phyloP scores from a whole-genome alignment of 2,329 filamentous ascomycete species.

The Beauveria scarabaeidicola region DNA sequence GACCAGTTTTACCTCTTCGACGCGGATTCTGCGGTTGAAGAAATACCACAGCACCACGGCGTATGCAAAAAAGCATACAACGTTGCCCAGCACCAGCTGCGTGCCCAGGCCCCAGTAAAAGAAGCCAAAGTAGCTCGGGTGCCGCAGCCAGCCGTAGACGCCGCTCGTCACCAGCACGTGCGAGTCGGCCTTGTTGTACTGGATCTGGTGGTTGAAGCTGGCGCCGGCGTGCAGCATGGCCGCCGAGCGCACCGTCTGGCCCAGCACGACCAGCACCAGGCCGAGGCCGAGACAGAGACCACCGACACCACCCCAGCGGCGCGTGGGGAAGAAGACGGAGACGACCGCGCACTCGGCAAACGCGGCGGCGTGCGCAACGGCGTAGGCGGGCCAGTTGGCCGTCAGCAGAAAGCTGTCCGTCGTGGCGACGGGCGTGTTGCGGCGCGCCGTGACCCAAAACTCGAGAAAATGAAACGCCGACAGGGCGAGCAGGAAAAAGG shows the following conservation, averaged over 20 bases:
- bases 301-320: conserved; percentile 31
- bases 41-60: conserved; percentile 73
- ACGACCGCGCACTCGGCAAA: conserved; percentile 63
- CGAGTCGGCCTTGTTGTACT: conserved; percentile 55
- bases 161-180: conserved; percentile 80
- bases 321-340: conserved; percentile 43
- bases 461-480: conserved; percentile 91
- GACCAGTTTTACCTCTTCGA: conserved; percentile 71
- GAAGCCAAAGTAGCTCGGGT: conserved; percentile 95
- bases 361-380: conserved; percentile 70
- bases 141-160: conserved; percentile 66
- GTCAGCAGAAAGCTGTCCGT: conserved; percentile 74
- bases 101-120: conserved; percentile 98
- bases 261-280: conserved; percentile 53
- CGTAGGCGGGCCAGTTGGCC: conserved; percentile 77
- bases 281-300: conserved; percentile 46
- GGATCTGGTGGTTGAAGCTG: conserved; percentile 87
- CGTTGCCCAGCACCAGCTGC: conserved; percentile 81
- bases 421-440: conserved; percentile 67
- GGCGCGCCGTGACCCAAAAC: conserved; percentile 80
- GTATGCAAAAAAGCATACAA: conserved; percentile 68
- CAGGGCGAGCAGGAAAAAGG: conserved; percentile 61
- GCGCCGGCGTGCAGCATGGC: conserved; percentile 86
- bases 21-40: conserved; percentile 63
- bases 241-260: conserved; percentile 66